These are phyloP conservation scores for Boletus tomentosulus DNA, from an alignment of 768 basidiomycete species.

Conservation along the genomic window DNA sequence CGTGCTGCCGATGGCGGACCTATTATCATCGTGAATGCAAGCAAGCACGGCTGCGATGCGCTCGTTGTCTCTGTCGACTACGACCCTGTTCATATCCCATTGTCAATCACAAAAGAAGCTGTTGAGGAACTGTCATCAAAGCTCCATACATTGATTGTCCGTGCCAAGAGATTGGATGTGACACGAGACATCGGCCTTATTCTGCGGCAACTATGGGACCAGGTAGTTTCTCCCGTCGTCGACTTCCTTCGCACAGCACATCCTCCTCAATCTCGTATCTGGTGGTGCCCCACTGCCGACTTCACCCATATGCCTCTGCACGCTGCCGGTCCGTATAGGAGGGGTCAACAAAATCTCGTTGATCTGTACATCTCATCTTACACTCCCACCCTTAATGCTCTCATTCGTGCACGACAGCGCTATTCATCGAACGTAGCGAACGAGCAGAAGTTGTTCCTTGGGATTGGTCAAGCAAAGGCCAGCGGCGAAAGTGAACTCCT, in stretches of 20 bases:
- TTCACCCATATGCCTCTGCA: conserved; percentile 16
- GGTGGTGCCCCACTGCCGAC: conserved; percentile 11
- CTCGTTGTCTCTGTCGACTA: background rate
- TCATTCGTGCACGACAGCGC: background rate
- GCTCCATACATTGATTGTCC: background rate
- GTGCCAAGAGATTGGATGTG: background rate
- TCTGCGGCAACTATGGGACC: background rate
- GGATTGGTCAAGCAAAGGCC: conserved; percentile 1
- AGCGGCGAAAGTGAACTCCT: background rate
- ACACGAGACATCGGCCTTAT: background rate
- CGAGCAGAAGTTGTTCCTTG: background rate
- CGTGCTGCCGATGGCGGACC: background rate
- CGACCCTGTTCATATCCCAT: background rate
- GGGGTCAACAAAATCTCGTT: conserved; percentile 3
- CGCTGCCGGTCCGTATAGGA: conserved; percentile 12
- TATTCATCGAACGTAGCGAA: no score
- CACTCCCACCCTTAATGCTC: conserved; percentile 5
- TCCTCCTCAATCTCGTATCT: background rate
- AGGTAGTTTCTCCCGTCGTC: background rate
- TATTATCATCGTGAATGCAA: background rate
- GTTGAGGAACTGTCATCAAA: background rate
- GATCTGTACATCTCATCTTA: conserved; percentile 13
- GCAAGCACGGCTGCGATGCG: background rate
- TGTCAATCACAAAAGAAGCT: background rate
- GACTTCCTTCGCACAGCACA: no score